A percentile compares a stretch with the other conserved stretches of the same genome.
These are phyloP conservation scores for Camellia lanceoleosa DNA, from an alignment of 148 eudicot species.

Conservation along the genomic window DNA sequence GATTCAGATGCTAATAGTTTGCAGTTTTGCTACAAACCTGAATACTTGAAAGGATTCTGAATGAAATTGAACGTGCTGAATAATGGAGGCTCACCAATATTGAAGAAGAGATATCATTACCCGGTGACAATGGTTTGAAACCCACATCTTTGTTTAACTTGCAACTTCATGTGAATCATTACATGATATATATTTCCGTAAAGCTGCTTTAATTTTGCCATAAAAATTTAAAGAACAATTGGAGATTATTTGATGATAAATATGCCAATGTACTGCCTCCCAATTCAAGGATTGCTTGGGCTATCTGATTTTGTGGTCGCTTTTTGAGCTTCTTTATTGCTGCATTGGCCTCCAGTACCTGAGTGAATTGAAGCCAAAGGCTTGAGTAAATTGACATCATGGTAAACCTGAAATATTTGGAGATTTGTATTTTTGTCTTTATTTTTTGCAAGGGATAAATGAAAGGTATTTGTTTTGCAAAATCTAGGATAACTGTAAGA, in stretches of 20 bases:
- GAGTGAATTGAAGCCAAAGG: neutral
- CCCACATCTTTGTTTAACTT: neutral
- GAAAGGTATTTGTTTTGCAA: neutral
- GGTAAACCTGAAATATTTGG: neutral
- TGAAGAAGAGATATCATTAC: neutral
- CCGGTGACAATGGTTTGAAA: neutral
- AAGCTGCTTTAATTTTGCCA: neutral
- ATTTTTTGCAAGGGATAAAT: neutral
- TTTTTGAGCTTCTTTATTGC: too few species aligned
- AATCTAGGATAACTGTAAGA: neutral
- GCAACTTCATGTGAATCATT: neutral
- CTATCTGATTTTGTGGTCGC: neutral
- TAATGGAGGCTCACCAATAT: neutral
- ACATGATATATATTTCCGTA: neutral
- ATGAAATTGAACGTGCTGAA: conserved; percentile 3
- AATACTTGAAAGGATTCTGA: neutral
- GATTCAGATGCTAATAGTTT: neutral
- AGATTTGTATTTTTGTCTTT: neutral
- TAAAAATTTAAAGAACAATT: neutral
- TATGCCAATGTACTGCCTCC: neutral
- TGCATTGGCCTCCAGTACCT: neutral
- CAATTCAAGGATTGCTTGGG: neutral
- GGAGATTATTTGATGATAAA: neutral
- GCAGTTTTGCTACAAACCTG: neutral
- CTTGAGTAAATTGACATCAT: neutral